Evolutionary conservation across 1,284 basidiomycete genomes (phyloP), one percentile per base, ranked within the genome.

Genomic region (Leccinum fuscescens): DNA sequence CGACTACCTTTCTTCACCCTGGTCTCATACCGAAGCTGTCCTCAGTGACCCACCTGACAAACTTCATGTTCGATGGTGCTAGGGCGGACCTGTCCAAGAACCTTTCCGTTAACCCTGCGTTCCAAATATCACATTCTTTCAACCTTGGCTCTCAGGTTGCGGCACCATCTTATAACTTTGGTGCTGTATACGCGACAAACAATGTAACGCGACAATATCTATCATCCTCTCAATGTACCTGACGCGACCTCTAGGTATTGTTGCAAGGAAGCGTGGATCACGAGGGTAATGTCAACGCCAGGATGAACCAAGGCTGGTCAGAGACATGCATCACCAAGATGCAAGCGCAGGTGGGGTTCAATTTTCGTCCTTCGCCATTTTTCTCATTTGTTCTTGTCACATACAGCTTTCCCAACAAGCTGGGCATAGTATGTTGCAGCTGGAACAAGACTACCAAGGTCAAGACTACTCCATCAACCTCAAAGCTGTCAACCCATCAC

Each of bases 51-150:
- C 94, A 94, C 74, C 79, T 98, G 63, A 91, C 89, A 63, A 98
- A 98, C 82, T 96, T 91, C 78, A 88, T 96, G 74, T 99, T 98
- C 76, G 97, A 99, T 80, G 97, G 97, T 65, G 96, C 85, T 48
- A 85, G 96, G 69, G 97, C 97, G 55, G 97, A 99, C 80, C 82
- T 99, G 68, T 92, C 94, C 62, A 99, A 99, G 81, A 90, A 86
- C 66, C 82, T 99, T 67, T 97, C 94, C 59, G 85, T 92, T 75
- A 94, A 89, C 77, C 97, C 97, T 33, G 89, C 93, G 59, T 99
- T 99, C 86, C 96, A 98, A 81, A 92, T 98, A 71, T 96, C 95
- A 62, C 97, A 99, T 77, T 93, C 94, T 46, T 98, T 99, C 79
- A 83, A 89, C 59, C 78, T 96, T 63, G 94, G 92, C 33, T 91